Conservation (phyloP, 2,329 filamentous ascomycete genomes). For the Alternaria arbusti region DNA sequence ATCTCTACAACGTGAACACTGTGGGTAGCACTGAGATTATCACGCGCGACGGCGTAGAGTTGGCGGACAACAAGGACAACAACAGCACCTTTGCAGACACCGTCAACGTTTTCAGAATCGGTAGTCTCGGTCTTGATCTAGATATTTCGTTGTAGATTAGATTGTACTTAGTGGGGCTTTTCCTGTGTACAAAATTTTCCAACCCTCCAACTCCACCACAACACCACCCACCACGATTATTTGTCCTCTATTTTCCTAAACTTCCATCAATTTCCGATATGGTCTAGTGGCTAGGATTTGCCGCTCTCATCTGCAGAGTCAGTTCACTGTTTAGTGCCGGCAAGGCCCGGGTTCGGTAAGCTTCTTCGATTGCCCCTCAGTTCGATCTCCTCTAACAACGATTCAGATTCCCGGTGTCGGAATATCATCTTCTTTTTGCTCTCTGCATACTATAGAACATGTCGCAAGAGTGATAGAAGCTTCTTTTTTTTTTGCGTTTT, state of each 20-base stretch:
- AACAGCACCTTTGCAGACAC: slow-evolving; percentile 52
- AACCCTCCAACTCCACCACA: background rate
- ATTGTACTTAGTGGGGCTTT: background rate
- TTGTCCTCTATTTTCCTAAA: background rate
- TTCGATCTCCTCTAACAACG: background rate
- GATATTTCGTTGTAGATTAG: background rate
- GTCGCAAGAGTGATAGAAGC: background rate
- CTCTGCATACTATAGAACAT: background rate
- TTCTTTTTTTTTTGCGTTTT: background rate
- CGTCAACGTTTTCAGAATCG: slow-evolving; percentile 40
- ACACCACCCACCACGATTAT: background rate
- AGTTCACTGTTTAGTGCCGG: slow-evolving; percentile 1
- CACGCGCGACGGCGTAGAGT: slow-evolving; percentile 51
- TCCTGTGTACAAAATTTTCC: background rate
- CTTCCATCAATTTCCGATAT: background rate
- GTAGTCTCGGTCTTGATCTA: slow-evolving; percentile 10
- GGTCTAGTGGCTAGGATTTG: slow-evolving; percentile 3
- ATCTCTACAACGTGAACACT: slow-evolving; percentile 58
- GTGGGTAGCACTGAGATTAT: slow-evolving; percentile 56
- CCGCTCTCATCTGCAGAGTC: slow-evolving; percentile 1
- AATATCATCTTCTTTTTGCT: background rate
- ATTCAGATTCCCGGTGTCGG: background rate
- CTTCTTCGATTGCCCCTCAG: background rate
- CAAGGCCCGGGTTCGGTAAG: slow-evolving; percentile 1
- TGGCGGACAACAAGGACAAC: slow-evolving; percentile 57